Evolutionary conservation across 2,329 filamentous ascomycete genomes (phyloP), one percentile per base, ranked within the genome.

Genomic region (Neonectria punicea): DNA sequence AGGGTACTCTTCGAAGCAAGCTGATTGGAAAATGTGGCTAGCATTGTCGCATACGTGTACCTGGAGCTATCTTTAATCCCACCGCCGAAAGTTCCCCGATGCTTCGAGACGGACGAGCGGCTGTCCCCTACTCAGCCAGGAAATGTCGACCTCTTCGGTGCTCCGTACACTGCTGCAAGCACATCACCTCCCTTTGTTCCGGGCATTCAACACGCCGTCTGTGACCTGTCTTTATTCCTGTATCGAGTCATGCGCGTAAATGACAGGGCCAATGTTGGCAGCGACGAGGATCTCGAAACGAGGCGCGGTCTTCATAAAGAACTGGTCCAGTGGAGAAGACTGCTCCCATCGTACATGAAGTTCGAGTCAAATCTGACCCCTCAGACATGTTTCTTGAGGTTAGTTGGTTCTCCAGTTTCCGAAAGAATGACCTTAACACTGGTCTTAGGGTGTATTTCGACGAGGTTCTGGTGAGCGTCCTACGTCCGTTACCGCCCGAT

Each of bases 351-450:
- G 3, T 55, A 59, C 34, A 56, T 70, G 66, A 53, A 46, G 9
- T 53, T 61, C 11, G 65, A 68, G n/a, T 34, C 49, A n/a, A 70
- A 70, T 28, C 58, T 65, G 36, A 66, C 66, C 2, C 66, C 63
- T 1, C 67, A 70, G 56, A 68, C 67, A 3, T 65, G 55, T 32
- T 63, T 56, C 47, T 57, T 70, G 34, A 66, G 63, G 66, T 68
- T 34, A 2, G 44, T 47, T 16, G 18, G 4, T 5, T 6, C 32
- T 9, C 13, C 16, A 43, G 13, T 7, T 16, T 1, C 22, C n/a
- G 4, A 16, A 1, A 4, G 16, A n/a, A 32, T 7, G 14, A 39
- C 22, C 46, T 44, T 56, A 49, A 60, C 50, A 25, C 16, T 16
- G 1, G 13, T n/a, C 13, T 30, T n/a, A 69, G 67, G 14, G 9